Base-by-base conservation (phyloP, 345 rosid genomes). In the Excoecaria agallocha region DNA sequence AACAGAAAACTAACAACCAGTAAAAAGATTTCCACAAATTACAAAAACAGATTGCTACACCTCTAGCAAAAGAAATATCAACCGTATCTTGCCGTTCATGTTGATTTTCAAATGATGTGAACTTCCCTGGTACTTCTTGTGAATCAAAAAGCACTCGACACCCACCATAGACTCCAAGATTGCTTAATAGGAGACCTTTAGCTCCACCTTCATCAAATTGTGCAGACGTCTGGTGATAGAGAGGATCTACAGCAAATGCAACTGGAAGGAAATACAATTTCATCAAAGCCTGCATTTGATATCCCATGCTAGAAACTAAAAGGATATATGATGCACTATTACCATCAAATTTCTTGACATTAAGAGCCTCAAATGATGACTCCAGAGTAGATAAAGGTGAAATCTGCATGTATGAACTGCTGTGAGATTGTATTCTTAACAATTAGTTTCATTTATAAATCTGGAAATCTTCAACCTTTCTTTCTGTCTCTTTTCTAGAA, bases 161-260 rank as follows among this genome's bases (percentile, higher is more conserved):
- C 56, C 88, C 89, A 73, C 91, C 91, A 82, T 87, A 90, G 57
- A 94, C 91, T 77, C 95, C 98, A 78, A 94, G 92, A 76, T 94
- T 92, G 83, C 89, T 94, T 78, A 92, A 82, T 79, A 94, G 70
- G 59, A 94, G 88, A 70, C 95, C 98, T 83, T 85, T 92, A 41
- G 93, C 98, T 80, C 98, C 98, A 73, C 98, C 98, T 89, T 90
- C 98, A 79, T 94, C 98, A 81, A 92, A 92, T 79, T 92, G 95
- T 70, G 98, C 98, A 70, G 98, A 90, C 59, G 98, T 92, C 79
- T 94, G 98, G 78, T 91, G 97, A 85, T 94, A 94, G 59, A 94
- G 86, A 17, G 98, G 98, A 85, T 92, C 98, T 81, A 94, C 98
- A 3, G 93, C 88, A 84, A 94, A 92, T 61, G 98, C 95, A 88